Evolutionary conservation across 257 asterid species (phyloP).

Genomic region (Solanum microdontum): DNA sequence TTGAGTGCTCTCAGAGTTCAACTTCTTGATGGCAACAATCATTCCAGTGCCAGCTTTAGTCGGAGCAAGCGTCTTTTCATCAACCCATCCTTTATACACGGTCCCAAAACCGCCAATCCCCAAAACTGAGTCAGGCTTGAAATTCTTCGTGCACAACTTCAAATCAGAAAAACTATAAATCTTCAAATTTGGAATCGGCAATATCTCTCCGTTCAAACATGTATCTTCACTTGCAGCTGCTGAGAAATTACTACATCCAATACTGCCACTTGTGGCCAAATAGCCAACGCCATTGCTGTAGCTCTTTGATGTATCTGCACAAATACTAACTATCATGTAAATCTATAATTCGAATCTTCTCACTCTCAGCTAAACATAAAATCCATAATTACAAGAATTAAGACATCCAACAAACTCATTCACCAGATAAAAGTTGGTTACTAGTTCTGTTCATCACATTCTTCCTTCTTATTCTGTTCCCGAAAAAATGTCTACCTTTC

Average conservation of each 20-base stretch:
- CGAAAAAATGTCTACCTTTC: neutral
- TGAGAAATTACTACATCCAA: constrained; percentile 25
- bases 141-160: constrained; percentile 30
- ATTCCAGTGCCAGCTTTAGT: constrained; percentile 26
- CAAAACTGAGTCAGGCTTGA: constrained; percentile 30
- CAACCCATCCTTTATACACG: constrained; percentile 44
- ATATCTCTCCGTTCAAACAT: constrained; percentile 19
- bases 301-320: constrained; percentile 39
- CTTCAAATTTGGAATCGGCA: constrained; percentile 20
- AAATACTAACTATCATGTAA: neutral
- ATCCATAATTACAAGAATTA: neutral
- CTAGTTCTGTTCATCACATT: neutral
- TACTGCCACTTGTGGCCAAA: constrained; percentile 21
- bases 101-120: constrained; percentile 47
- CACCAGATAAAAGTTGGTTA: neutral
- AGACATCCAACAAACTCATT: neutral
- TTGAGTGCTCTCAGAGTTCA: constrained; percentile 31
- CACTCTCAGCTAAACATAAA: neutral
- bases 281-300: constrained; percentile 18
- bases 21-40: constrained; percentile 42
- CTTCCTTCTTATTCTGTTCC: neutral
- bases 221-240: constrained; percentile 21
- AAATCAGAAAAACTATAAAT: constrained; percentile 22
- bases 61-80: constrained; percentile 29
- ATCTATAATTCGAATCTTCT: constrained; percentile 1